A percentile compares a stretch with the other conserved stretches of the same genome.
phyloP scores from a whole-genome alignment of 441 rosid species.

The Croton setiger region DNA sequence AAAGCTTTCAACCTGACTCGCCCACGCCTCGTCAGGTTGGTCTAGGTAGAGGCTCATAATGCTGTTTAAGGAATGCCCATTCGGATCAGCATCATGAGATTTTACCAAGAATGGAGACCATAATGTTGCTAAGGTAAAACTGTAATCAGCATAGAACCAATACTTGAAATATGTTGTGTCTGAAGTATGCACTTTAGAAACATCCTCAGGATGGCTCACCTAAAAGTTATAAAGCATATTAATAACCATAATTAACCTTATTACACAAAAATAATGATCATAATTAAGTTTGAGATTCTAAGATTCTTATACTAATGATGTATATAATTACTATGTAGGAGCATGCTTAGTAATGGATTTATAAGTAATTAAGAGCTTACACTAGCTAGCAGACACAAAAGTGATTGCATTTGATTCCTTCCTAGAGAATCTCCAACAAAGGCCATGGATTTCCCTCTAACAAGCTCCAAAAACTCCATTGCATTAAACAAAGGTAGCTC shows the following conservation, averaged over 20 bases:
- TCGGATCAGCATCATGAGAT: conserved; percentile 44
- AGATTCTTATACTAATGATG: background rate
- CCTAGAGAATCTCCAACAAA: conserved; percentile 84
- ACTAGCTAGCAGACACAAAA: conserved; percentile 63
- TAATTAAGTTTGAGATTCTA: no score
- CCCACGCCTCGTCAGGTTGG: conserved; percentile 61
- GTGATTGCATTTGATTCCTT: conserved; percentile 79
- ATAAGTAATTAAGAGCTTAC: conserved; percentile 32
- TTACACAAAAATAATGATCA: no score
- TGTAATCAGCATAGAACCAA: conserved; percentile 53
- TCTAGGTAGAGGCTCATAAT: conserved; percentile 59
- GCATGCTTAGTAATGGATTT: background rate
- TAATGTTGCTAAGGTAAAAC: conserved; percentile 55
- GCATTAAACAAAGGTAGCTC: conserved; percentile 62
- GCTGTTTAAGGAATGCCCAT: conserved; percentile 39
- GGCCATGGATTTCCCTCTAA: conserved; percentile 66
- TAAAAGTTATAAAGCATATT: conserved; percentile 24
- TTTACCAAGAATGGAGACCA: conserved; percentile 83
- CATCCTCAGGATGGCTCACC: conserved; percentile 57
- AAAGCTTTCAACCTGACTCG: conserved; percentile 38
- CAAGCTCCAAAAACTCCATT: conserved; percentile 55
- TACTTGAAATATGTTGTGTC: conserved; percentile 41
- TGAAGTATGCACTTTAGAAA: conserved; percentile 32
- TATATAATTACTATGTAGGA: background rate
- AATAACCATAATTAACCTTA: no score